Evolutionary conservation across 176 grass and related monocot genomes (phyloP).

Genomic region (Eleusine coracana): DNA sequence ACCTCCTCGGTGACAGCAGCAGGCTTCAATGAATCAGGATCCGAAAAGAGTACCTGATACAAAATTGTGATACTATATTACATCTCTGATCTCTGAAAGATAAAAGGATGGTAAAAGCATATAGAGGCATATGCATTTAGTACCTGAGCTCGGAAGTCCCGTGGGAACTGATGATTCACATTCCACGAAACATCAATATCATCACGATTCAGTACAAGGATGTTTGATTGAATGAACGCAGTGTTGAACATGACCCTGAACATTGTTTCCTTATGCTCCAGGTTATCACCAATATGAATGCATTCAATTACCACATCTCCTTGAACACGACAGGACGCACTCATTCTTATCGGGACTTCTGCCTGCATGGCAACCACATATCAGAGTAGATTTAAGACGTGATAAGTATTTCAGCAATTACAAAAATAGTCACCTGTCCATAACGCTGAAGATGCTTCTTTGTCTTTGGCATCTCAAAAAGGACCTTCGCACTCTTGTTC

Average conservation of each 20-base stretch:
- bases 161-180: slow-evolving; percentile 79
- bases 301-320: slow-evolving; percentile 94
- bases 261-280: slow-evolving; percentile 78
- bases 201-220: slow-evolving; percentile 74
- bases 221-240: slow-evolving; percentile 84
- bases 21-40: slow-evolving; percentile 74
- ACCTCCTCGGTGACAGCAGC: slow-evolving; percentile 54
- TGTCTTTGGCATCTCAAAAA: slow-evolving; percentile 76
- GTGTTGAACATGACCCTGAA: slow-evolving; percentile 97
- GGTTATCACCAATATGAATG: slow-evolving; percentile 67
- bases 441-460: slow-evolving; percentile 67
- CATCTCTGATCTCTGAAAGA: slow-evolving; percentile 26
- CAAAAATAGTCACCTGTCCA: slow-evolving; percentile 67
- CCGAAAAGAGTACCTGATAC: slow-evolving; percentile 77
- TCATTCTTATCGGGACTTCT: slow-evolving; percentile 49
- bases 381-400: slow-evolving; percentile 36
- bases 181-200: slow-evolving; percentile 91
- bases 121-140: slow-evolving; percentile 14
- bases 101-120: slow-evolving; percentile 13
- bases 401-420: slow-evolving; percentile 15
- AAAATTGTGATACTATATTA: slow-evolving; percentile 38
- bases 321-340: slow-evolving; percentile 61
- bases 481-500: slow-evolving; percentile 72
- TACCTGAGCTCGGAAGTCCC: slow-evolving; percentile 91
- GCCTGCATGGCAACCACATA: slow-evolving; percentile 51